Evolutionary conservation across 2,329 filamentous ascomycete species (phyloP).

Genomic region (Aureobasidium sp.): DNA sequence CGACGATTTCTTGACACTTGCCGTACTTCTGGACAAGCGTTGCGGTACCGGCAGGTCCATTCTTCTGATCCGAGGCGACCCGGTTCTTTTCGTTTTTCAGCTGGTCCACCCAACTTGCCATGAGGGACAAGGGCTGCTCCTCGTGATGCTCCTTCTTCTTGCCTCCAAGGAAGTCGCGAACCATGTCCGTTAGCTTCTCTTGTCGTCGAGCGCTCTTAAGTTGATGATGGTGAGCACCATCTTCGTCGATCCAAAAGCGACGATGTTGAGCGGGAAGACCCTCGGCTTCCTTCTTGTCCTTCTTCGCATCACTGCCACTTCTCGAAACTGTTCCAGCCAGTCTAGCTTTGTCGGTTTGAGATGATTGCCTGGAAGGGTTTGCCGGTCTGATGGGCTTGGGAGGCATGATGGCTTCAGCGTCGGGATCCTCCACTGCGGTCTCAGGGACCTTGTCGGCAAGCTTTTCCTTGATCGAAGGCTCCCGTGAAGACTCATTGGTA

Average conservation of each 20-base stretch:
- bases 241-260: conserved; percentile 53
- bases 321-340: conserved; percentile 19
- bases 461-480: conserved; percentile 18
- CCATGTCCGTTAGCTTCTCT: conserved; percentile 90
- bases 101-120: conserved; percentile 94
- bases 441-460: conserved; percentile 25
- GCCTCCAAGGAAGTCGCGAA: conserved; percentile 72
- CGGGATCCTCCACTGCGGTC: conserved; percentile 23
- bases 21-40: conserved; percentile 94
- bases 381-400: conserved; percentile 18
- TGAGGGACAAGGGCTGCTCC: conserved; percentile 80
- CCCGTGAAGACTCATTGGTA: conserved; percentile 14
- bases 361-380: conserved; percentile 26
- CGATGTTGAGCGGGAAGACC: conserved; percentile 21
- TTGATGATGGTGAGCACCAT: conserved; percentile 76
- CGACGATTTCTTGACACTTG: conserved; percentile 95
- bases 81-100: conserved; percentile 80
- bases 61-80: conserved; percentile 66
- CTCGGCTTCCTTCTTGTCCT: conserved; percentile 17
- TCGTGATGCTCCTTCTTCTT: conserved; percentile 68
- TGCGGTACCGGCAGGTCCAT: conserved; percentile 63
- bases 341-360: conserved; percentile 23
- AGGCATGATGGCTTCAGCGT: conserved; percentile 16
- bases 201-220: conserved; percentile 86
- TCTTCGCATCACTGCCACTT: conserved; percentile 28